phyloP scores from a whole-genome alignment of 177 flowering plant species.

The Tripterygium wilfordii region DNA sequence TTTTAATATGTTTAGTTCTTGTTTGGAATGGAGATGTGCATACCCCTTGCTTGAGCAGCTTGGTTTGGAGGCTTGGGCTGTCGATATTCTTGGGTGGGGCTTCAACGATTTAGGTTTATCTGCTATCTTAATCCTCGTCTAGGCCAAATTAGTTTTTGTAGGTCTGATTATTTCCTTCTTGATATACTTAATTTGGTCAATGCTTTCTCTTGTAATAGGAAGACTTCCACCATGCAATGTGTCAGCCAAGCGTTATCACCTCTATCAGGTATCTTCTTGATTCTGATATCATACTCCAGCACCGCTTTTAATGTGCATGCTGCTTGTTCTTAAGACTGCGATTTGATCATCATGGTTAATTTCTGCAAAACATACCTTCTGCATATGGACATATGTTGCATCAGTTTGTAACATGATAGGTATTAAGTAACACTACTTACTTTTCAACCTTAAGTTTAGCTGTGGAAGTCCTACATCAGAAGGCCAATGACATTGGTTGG shows the following conservation, averaged over 20 bases:
- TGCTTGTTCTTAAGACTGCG: no score
- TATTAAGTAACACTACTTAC: no score
- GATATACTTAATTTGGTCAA: neutral
- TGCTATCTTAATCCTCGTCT: neutral
- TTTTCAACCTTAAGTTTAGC: slow-evolving; percentile 20
- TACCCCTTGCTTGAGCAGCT: slow-evolving; percentile 80
- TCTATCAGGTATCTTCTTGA: slow-evolving; percentile 60
- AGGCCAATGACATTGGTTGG: slow-evolving; percentile 79
- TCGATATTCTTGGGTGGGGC: slow-evolving; percentile 92
- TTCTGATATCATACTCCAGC: no score
- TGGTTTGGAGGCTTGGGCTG: slow-evolving; percentile 79
- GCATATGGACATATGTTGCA: no score
- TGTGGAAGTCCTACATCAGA: slow-evolving; percentile 66
- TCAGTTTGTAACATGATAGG: neutral
- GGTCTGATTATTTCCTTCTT: neutral
- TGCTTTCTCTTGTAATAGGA: slow-evolving; percentile 27
- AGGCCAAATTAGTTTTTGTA: neutral
- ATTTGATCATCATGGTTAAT: no score
- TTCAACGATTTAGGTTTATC: slow-evolving; percentile 72
- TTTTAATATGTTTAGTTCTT: slow-evolving; percentile 63
- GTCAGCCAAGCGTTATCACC: slow-evolving; percentile 71
- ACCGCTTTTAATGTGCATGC: neutral
- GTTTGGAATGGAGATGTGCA: slow-evolving; percentile 80
- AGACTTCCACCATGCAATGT: slow-evolving; percentile 59
- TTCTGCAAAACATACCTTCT: no score